Base-by-base conservation (phyloP, 192 early-diverging fungal genomes). In the Cetraspora pellucida region DNA sequence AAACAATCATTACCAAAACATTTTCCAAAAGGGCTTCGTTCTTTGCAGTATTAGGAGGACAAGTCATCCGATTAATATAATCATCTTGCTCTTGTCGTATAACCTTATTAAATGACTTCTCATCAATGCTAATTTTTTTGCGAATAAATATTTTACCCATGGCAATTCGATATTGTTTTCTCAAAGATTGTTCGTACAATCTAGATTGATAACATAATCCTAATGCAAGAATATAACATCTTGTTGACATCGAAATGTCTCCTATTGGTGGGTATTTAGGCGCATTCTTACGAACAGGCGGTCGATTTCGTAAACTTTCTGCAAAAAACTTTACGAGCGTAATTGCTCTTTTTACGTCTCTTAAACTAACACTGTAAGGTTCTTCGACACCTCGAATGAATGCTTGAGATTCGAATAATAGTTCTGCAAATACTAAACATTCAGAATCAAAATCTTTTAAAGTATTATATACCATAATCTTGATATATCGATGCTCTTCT, bases 11-110 rank as follows among this genome's bases (percentile, higher is more conserved):
- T 27, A 54, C 60, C 5, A 67, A 58, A 10, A 77, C 75, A 47
- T 77, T 77, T 71, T 77, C 75, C n/a, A 77, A 71, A 43, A 77
- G 37, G 10, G 75, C 75, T 66, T 69, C 75, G 23, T 77, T 77
- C 9, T 14, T 13, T 14, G 75, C 75, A 8, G 75, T 77, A 46
- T 50, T 54, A 1, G 75, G 30, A 13, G 75, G 64, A 19, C 27
- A 37, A n/a, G 4, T 21, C 75, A 77, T 77, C 27, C 75, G 44
- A 17, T 49, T 43, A n/a, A 77, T 72, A 50, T 54, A 67, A 54
- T 77, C 65, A 30, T 23, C 23, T 44, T 77, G 75, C 8, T 77
- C 75, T 25, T 77, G 25, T 30, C 27, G n/a, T 17, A 77, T n/a
- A 23, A 77, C 47, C 0, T 25, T 46, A 44, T 63, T 43, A 66